A percentile compares a stretch with the other conserved stretches of the same genome.
These are phyloP conservation scores for Echeveria elegans DNA, from an alignment of 164 flowering plant species.

Conservation along the genomic window DNA sequence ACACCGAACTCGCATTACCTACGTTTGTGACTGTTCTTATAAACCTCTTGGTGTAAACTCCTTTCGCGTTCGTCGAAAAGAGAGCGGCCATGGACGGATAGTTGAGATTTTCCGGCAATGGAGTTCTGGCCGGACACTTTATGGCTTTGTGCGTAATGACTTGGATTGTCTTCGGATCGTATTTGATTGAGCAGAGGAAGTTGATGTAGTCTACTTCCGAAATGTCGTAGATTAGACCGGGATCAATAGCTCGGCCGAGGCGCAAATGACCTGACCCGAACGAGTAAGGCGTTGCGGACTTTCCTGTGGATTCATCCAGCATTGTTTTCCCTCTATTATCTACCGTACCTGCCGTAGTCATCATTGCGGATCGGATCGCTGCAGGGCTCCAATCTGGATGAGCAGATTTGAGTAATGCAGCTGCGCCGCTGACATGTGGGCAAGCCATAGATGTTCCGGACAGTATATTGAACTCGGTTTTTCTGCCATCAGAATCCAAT, in stretches of 20 bases:
- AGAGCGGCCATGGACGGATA: constrained; percentile 64
- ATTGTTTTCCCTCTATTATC: constrained; percentile 34
- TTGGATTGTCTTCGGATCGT: constrained; percentile 47
- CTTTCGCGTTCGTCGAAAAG: constrained; percentile 9
- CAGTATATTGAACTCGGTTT: constrained; percentile 67
- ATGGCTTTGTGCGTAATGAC: constrained; percentile 45
- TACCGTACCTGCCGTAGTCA: constrained; percentile 52
- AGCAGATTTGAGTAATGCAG: constrained; percentile 70
- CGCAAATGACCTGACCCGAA: constrained; percentile 62
- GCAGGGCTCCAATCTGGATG: constrained; percentile 85
- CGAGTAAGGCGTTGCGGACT: constrained; percentile 47
- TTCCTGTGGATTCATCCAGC: constrained; percentile 60
- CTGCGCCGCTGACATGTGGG: constrained; percentile 83
- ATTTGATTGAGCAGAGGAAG: constrained; percentile 62
- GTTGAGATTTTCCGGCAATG: constrained; percentile 57
- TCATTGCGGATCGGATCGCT: constrained; percentile 66
- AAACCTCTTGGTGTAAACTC: constrained; percentile 34
- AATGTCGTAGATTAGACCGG: constrained; percentile 68
- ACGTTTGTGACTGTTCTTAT: constrained; percentile 67
- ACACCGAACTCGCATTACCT: constrained; percentile 45
- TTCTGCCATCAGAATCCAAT: constrained; percentile 39
- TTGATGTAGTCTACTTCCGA: constrained; percentile 40
- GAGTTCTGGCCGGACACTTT: constrained; percentile 35
- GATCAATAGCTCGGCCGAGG: constrained; percentile 64
- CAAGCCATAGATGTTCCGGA: constrained; percentile 88